Conservation (phyloP, 2,329 filamentous ascomycete species). For the Colletotrichum salicis region DNA sequence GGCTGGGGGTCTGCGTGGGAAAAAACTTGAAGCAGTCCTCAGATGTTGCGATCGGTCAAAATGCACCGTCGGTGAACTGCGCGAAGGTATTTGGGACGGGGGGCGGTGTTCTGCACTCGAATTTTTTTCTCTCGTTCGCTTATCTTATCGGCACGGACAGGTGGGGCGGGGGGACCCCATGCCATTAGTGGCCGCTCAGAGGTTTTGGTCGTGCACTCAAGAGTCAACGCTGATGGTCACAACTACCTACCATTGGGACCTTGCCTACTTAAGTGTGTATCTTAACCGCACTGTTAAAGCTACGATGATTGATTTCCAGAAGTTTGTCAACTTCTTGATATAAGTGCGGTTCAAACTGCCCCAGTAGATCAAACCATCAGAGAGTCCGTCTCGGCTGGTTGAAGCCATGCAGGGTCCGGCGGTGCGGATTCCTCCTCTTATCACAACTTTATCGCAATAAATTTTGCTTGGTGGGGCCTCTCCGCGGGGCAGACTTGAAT, state of each 20-base stretch:
- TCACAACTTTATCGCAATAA: background rate
- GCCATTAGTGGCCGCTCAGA: background rate
- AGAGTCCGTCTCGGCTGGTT: background rate
- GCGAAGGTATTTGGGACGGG: slow-evolving; percentile 15
- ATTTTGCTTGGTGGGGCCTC: slow-evolving; percentile 24
- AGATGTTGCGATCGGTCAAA: slow-evolving; percentile 33
- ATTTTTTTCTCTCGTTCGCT: slow-evolving; percentile 38
- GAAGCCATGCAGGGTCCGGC: background rate
- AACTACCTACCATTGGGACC: too few relatives aligned
- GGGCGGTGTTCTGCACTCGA: slow-evolving; percentile 19
- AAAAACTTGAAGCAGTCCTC: slow-evolving; percentile 32
- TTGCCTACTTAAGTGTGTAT: too few relatives aligned
- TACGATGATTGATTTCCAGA: too few relatives aligned
- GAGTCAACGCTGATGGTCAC: background rate
- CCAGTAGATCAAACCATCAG: background rate
- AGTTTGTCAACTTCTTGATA: background rate
- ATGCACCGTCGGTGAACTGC: slow-evolving; percentile 24
- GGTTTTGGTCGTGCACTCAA: background rate
- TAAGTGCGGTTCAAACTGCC: background rate
- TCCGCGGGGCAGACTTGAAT: slow-evolving; percentile 28
- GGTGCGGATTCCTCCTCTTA: background rate
- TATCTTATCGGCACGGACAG: slow-evolving; percentile 40
- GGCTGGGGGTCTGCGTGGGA: slow-evolving; percentile 24
- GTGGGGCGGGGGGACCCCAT: background rate
- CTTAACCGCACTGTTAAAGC: too few relatives aligned